Evolutionary conservation across 371 early-diverging fungal species (phyloP), one percentile per base, ranked within the genome.

Genomic region (Rhizoclosmatium hyalinum): DNA sequence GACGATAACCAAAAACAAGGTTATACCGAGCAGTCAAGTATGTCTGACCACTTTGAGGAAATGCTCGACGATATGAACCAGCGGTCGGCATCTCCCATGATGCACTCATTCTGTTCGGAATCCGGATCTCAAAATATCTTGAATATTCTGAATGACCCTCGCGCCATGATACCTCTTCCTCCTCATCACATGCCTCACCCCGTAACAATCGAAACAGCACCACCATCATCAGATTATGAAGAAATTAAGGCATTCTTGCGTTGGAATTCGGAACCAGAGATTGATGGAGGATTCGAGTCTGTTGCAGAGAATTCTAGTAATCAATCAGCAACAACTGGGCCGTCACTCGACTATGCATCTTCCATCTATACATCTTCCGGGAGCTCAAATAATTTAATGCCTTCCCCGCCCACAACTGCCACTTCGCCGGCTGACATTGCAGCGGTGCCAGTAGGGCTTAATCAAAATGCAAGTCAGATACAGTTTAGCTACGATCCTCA

Each of bases 191-290:
- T 50, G 50, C 50, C 50, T 12, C 50, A 50, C 50, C 21, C 66
- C 3, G 42, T 47, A n/a, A 4, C 50, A 14, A 44, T 66, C 5
- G 50, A 44, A 66, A 4, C 66, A 17, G 47, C 19, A 4, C n/a
- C 58, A 6, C 21, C 17, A 2, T 58, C 58, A n/a, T 10, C 21
- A 2, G 66, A 66, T 5, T 54, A 68, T 24, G 69, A 68, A 8
- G 69, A 68, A 54, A 68, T 68, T 42, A 68, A 68, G 41, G 69
- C 55, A 5, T 68, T 68, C 24, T 42, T 68, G 42, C 54, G 69
- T 17, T 68, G 69, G 69, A 68, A 68, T 55, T 68, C 69, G n/a
- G 69, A 68, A 4, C 12, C 69, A n/a, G 69, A 68, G 14, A 57
- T 68, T 21, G 68, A 67, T 8, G 6, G 50, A 64, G 42, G 14